Evolutionary conservation across 2,329 filamentous ascomycete genomes (phyloP), one percentile per base, ranked within the genome.

Genomic region (Macrophomina pseudophaseolina): DNA sequence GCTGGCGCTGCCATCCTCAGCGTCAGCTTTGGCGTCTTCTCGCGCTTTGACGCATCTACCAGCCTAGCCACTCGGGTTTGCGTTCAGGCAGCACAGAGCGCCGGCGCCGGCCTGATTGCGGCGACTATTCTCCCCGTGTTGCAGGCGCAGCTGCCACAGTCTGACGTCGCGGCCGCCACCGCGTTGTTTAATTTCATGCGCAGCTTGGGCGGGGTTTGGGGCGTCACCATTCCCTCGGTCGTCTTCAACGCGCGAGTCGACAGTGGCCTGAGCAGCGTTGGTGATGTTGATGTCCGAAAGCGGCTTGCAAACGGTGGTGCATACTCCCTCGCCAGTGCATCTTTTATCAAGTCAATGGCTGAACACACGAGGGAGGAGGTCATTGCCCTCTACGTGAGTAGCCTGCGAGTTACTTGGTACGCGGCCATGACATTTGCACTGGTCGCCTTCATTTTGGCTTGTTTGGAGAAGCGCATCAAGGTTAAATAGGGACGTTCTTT

Each of bases 111-210:
- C 4, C 71, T 75, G 23, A 68, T 75, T 12, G 68, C 74, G 30
- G 69, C 74, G 1, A 70, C 72, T 8, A 73, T 72, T 65, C 71
- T 77, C 0, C 74, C 74, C 11, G 71, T 72, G 3, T 71, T 76
- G 2, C 73, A 73, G 35, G 75, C 72, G 54, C 70, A 68, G n/a
- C 71, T 77, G 1, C 69, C 72, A 0, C 74, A 75, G 9, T 65
- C 52, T 2, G 70, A 67, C 0, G 73, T 69, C 1, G 74, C 66
- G 8, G 71, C 71, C 5, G 71, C 70, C 1, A 69, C 72, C n/a
- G 74, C 70, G 2, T 69, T 72, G 0, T 77, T 73, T 72, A 71
- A 71, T 0, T 77, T 76, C 14, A 68, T 76, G 4, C 73, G 75
- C 5, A 70, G 72, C 8, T 72, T 70, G 0, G 75, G 75, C 3